Evolutionary conservation across 2,329 filamentous ascomycete species (phyloP), one percentile per base, ranked within the genome.

Genomic region (Colletotrichum sp.): DNA sequence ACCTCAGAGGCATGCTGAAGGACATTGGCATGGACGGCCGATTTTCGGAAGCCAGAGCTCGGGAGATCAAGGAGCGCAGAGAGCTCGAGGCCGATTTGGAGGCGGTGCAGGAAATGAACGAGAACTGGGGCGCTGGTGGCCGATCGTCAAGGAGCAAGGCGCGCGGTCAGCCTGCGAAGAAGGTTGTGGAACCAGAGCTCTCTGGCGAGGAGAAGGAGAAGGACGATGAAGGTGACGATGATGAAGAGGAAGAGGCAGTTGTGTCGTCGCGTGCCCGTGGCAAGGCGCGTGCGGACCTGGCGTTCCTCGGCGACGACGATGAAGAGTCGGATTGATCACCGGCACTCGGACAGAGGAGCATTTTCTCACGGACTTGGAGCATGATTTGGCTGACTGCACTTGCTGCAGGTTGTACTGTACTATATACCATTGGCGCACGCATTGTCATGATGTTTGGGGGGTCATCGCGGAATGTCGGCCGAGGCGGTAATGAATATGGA

Each of bases 11-110:
- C 13, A 94, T 98, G 93, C 89, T 99, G 30, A 89, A 89, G 39
- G 95, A 98, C 34, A 89, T 92, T 6, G 97, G 96, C 39, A 98
- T 99, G 95, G 93, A 92, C 2, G 96, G 96, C 0, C 92, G 96
- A 18, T 98, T 95, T 85, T 98, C 95, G 1, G 91, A 94, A 80
- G 93, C 95, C 57, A 96, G 94, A 81, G 96, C 96, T 1, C 92
- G 90, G 28, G 93, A 95, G 84, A 98, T 99, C 83, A 97, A 95
- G 83, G 96, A 98, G 85, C 89, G 91, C 81, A 90, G 96, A 69
- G 96, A 99, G 85, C 89, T 99, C 44, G 90, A 92, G 80, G 95
- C 93, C 1, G 96, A 99, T 81, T 87, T 98, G 8, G 95, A 97
- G 81, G 93, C 93, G 15, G 95, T 98, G 18, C 92, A 95, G 83